Evolutionary conservation across 2,329 filamentous ascomycete genomes (phyloP).

Genomic region (Hymenoscyphus occultus): DNA sequence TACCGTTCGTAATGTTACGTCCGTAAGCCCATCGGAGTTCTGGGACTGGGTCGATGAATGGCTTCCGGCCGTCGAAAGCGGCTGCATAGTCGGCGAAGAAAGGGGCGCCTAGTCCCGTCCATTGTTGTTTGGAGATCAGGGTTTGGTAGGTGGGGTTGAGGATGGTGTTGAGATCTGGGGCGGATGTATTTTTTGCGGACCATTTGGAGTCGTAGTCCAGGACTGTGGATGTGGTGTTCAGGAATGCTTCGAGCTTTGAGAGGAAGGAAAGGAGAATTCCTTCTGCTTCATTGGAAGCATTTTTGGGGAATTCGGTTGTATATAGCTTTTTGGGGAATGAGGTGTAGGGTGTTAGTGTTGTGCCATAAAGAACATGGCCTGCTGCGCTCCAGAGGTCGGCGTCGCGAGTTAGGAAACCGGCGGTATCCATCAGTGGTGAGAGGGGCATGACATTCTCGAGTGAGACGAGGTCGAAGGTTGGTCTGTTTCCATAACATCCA

Average conservation of each 20-base stretch:
- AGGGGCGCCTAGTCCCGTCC: conserved; percentile 42
- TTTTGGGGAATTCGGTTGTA: conserved; percentile 41
- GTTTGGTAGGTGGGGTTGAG: conserved; percentile 44
- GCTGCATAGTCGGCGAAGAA: conserved; percentile 48
- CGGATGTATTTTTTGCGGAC: conserved; percentile 25
- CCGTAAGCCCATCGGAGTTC: conserved; percentile 46
- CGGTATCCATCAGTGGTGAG: conserved; percentile 44
- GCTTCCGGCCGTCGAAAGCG: conserved; percentile 42
- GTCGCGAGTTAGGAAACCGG: conserved; percentile 44
- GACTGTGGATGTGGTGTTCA: conserved; percentile 33
- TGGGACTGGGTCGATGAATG: conserved; percentile 48
- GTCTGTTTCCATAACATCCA: conserved; percentile 48
- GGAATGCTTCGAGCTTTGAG: conserved; percentile 40
- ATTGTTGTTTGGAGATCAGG: conserved; percentile 46
- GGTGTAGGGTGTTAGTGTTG: conserved; percentile 40
- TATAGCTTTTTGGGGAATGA: conserved; percentile 40
- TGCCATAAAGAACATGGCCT: conserved; percentile 43
- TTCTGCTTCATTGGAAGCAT: conserved; percentile 36
- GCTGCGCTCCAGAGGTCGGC: conserved; percentile 41
- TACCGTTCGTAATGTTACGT: conserved; percentile 34
- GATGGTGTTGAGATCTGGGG: conserved; percentile 35
- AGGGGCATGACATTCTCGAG: conserved; percentile 47
- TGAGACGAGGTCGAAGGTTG: conserved; percentile 43
- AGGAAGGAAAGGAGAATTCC: conserved; percentile 42
- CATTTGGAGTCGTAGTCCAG: conserved; percentile 5